phyloP scores from a whole-genome alignment of 2,329 filamentous ascomycete genomes.

The Microsporum ferrugineum region DNA sequence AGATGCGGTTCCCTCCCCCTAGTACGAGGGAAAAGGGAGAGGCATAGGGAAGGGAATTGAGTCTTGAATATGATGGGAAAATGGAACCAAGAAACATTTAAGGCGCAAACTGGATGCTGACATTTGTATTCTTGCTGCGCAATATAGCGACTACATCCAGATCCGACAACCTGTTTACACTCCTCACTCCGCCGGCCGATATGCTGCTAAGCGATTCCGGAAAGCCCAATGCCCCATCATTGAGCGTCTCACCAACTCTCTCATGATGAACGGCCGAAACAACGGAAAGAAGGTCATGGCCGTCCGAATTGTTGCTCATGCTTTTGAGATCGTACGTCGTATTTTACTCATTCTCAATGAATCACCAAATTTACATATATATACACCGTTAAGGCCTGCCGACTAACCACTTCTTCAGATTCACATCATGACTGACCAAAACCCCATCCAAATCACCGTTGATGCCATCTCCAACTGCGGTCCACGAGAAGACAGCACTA shows the following conservation, averaged over 20 bases:
- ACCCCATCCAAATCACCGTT: slow-evolving; percentile 98
- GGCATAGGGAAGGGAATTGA: neutral
- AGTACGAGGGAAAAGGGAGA: neutral
- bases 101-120: neutral
- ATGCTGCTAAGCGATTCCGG: slow-evolving; percentile 99
- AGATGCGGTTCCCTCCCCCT: neutral
- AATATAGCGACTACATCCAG: slow-evolving; percentile 90
- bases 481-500: slow-evolving; percentile 98
- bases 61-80: neutral
- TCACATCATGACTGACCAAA: slow-evolving; percentile 99
- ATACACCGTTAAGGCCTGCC: slow-evolving; percentile 8
- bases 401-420: slow-evolving; percentile 49
- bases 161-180: slow-evolving; percentile 98
- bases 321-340: slow-evolving; percentile 93
- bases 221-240: slow-evolving; percentile 99
- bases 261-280: slow-evolving; percentile 99
- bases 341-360: neutral
- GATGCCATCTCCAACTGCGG: slow-evolving; percentile 99
- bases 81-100: neutral
- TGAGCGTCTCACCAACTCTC: slow-evolving; percentile 99
- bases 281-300: slow-evolving; percentile 99
- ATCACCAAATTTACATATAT: neutral
- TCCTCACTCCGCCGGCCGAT: slow-evolving; percentile 96
- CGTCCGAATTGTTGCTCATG: slow-evolving; percentile 95
- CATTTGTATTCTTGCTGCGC: neutral